Conservation (phyloP, 306 rosid genomes). For the Ormosia semicastrata region DNA sequence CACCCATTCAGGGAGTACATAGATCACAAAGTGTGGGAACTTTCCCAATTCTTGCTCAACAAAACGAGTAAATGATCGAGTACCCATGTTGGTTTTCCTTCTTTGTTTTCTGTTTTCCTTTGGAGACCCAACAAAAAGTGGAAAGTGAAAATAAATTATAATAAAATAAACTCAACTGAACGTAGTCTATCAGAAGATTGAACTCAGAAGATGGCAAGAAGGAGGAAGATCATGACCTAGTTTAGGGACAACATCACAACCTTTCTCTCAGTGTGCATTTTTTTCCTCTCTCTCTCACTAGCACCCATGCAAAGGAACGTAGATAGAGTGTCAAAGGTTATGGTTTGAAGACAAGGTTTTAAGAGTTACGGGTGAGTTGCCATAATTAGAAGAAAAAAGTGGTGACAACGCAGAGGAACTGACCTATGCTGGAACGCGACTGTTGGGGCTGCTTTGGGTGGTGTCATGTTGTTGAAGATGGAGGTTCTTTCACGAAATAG, state of each 20-base stretch:
- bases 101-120: neutral
- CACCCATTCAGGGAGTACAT: constrained; percentile 61
- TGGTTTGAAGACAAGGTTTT: constrained; percentile 29
- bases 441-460: too few species aligned
- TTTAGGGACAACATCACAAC: constrained; percentile 53
- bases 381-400: constrained; percentile 43
- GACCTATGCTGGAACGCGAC: too few species aligned
- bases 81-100: constrained; percentile 12
- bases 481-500: too few species aligned
- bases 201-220: constrained; percentile 30
- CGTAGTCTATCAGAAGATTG: constrained; percentile 5
- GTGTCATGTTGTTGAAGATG: too few species aligned
- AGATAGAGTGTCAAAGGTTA: constrained; percentile 11
- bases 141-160: neutral
- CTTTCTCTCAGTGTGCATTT: constrained; percentile 17
- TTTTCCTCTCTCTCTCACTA: constrained; percentile 10
- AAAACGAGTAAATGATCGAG: constrained; percentile 42
- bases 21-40: constrained; percentile 53
- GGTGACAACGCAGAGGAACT: too few species aligned
- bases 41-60: constrained; percentile 52
- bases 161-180: neutral
- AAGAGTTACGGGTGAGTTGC: constrained; percentile 46
- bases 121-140: neutral
- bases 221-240: constrained; percentile 72
- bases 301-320: constrained; percentile 16